phyloP scores from a whole-genome alignment of 192 early-diverging fungal species.

The Entrophospora sp. region DNA sequence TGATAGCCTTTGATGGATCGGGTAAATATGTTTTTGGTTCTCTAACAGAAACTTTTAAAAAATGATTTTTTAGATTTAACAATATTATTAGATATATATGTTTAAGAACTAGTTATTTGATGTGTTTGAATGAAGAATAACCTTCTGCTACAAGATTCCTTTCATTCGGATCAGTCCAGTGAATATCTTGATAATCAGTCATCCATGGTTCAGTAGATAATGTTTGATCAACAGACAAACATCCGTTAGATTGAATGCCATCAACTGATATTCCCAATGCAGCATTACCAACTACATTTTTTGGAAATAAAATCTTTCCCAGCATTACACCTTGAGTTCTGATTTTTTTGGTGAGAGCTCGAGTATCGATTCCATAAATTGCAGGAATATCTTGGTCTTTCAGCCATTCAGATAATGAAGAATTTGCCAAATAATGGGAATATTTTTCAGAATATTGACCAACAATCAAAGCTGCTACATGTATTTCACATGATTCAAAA shows the following conservation, averaged over 20 bases:
- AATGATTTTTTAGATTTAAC: too few species aligned
- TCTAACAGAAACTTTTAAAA: constrained; percentile 80
- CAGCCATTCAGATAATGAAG: constrained; percentile 82
- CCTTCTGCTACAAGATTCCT: constrained; percentile 87
- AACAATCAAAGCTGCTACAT: constrained; percentile 86
- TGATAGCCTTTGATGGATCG: constrained; percentile 43
- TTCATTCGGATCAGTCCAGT: constrained; percentile 89
- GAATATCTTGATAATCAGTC: constrained; percentile 66
- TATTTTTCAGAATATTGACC: constrained; percentile 86
- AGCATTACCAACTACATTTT: constrained; percentile 35
- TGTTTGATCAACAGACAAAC: background rate
- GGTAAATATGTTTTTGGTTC: constrained; percentile 67
- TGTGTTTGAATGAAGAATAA: background rate
- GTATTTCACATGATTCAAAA: constrained; percentile 94
- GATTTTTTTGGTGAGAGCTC: constrained; percentile 96
- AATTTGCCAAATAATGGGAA: constrained; percentile 86
- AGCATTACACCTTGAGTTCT: constrained; percentile 82
- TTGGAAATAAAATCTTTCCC: constrained; percentile 87
- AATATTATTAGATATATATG: too few species aligned
- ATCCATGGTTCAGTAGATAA: constrained; percentile 42
- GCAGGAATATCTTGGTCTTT: constrained; percentile 89
- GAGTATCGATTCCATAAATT: constrained; percentile 91
- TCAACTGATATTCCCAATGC: constrained; percentile 35
- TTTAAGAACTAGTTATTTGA: too few species aligned
- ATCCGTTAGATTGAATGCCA: too few species aligned